Conservation (phyloP, 164 flowering plant genomes). For the Vitis cinerea region DNA sequence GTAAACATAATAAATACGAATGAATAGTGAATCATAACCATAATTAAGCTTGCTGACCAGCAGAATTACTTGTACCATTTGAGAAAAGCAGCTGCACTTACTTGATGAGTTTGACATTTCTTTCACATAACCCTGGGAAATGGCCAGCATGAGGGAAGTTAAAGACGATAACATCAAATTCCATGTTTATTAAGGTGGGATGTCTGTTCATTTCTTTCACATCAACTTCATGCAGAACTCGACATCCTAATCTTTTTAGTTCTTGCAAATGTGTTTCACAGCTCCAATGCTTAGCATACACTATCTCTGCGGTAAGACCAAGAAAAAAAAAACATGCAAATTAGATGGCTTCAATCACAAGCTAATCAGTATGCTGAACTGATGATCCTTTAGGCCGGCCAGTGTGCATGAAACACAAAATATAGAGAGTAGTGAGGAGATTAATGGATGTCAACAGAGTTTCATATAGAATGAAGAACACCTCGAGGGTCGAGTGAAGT, state of each 20-base stretch:
- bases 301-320: neutral
- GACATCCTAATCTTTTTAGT: constrained; percentile 28
- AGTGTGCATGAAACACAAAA: constrained; percentile 20
- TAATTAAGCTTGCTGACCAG: neutral
- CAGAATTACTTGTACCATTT: too few relatives aligned
- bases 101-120: constrained; percentile 12
- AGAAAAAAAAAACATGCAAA: neutral
- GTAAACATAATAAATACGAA: neutral
- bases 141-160: constrained; percentile 61
- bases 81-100: constrained; percentile 4
- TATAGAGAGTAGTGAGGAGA: constrained; percentile 2
- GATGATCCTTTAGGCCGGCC: constrained; percentile 16
- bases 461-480: too few relatives aligned
- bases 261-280: constrained; percentile 17
- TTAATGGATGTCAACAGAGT: constrained; percentile 3
- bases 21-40: neutral
- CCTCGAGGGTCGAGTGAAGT: constrained; percentile 22
- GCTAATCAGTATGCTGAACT: too few relatives aligned
- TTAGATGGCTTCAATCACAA: too few relatives aligned
- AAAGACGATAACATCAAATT: constrained; percentile 44
- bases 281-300: constrained; percentile 6
- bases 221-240: constrained; percentile 35
- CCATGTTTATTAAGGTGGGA: constrained; percentile 11
- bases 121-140: constrained; percentile 6
- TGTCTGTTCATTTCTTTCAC: constrained; percentile 28